Evolutionary conservation across 2,329 filamentous ascomycete genomes (phyloP).

Genomic region (Rachicladosporium sp.): DNA sequence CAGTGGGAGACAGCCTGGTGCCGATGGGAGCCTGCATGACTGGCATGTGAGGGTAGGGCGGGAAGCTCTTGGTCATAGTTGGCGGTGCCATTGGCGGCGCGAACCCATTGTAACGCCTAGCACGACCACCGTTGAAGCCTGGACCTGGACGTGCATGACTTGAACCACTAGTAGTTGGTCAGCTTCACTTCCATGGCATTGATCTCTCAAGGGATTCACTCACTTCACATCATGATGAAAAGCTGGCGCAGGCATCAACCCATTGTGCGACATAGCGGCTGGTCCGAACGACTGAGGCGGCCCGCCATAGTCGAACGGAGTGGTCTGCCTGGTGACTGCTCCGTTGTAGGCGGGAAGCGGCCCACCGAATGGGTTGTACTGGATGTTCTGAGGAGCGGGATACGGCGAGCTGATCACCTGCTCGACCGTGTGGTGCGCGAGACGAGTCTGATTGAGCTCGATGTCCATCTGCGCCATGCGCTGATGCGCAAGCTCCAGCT

Average conservation of each 20-base stretch:
- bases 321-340: slow-evolving; percentile 1
- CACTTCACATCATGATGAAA: slow-evolving; percentile 5
- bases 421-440: slow-evolving; percentile 47
- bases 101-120: too few relatives aligned
- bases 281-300: too few relatives aligned
- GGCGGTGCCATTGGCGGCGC: too few relatives aligned
- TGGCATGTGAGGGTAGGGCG: too few relatives aligned
- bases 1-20: slow-evolving; percentile 33
- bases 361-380: slow-evolving; percentile 1
- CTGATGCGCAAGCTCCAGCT: slow-evolving; percentile 58
- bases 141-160: too few relatives aligned
- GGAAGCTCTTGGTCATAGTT: too few relatives aligned
- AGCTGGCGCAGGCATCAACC: too few relatives aligned
- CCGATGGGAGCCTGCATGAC: slow-evolving; percentile 21
- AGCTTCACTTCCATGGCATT: too few relatives aligned
- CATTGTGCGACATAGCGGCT: too few relatives aligned
- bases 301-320: slow-evolving; percentile 1
- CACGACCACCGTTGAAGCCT: too few relatives aligned
- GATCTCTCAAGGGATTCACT: slow-evolving; percentile 12
- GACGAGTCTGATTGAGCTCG: slow-evolving; percentile 54
- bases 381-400: slow-evolving; percentile 16
- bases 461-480: slow-evolving; percentile 60
- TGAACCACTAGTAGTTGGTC: too few relatives aligned
- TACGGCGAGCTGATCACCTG: slow-evolving; percentile 28
- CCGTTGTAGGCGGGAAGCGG: background rate